A percentile compares a stretch with the other conserved stretches of the same genome.
These are phyloP conservation scores for Benincasa hispida DNA, from an alignment of 306 rosid species.

Conservation along the genomic window DNA sequence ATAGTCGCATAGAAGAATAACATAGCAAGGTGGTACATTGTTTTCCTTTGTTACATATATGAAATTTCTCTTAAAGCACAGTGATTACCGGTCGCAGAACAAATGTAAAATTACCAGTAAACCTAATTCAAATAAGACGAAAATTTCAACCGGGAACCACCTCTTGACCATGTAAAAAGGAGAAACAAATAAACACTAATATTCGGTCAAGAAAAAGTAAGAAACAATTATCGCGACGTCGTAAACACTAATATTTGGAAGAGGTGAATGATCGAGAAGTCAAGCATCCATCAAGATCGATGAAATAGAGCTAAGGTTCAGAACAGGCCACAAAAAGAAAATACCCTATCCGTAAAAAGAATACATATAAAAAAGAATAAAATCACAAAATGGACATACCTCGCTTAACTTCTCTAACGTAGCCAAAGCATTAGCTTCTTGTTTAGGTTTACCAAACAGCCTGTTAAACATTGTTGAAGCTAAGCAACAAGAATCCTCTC, in stretches of 20 bases:
- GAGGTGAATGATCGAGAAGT: background rate
- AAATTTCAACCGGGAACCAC: background rate
- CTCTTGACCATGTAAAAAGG: background rate
- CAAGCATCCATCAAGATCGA: background rate
- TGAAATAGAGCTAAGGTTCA: background rate
- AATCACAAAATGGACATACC: constrained; percentile 17
- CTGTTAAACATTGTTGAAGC: constrained; percentile 59
- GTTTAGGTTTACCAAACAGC: constrained; percentile 79
- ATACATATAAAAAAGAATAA: background rate
- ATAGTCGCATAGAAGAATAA: background rate
- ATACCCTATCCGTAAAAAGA: background rate
- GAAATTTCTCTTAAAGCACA: background rate
- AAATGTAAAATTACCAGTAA: background rate
- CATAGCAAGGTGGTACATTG: background rate
- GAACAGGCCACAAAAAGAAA: background rate
- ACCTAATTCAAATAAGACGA: background rate
- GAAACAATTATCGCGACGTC: background rate
- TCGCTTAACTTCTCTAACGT: constrained; percentile 81
- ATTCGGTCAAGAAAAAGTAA: background rate
- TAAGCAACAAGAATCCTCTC: constrained; percentile 8
- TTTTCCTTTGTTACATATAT: background rate
- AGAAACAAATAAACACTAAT: background rate
- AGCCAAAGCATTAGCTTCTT: constrained; percentile 57
- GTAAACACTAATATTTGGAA: background rate
- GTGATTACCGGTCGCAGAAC: background rate